Evolutionary conservation across 148 eudicot genomes (phyloP), one percentile per base, ranked within the genome.

Genomic region (Oxyria digyna): DNA sequence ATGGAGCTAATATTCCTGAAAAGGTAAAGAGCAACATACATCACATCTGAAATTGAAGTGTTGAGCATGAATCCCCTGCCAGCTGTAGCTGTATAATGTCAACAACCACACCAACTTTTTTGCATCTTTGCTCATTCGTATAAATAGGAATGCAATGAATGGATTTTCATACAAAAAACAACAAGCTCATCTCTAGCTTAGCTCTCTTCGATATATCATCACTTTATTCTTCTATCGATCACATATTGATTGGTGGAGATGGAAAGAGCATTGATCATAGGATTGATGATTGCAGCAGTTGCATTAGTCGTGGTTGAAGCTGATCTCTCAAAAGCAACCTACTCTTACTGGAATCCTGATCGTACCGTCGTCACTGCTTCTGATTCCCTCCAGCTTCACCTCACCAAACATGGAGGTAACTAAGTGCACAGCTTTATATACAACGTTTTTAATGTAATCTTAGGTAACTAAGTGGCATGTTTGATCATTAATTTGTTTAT

Each of bases 311-410:
- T 7, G 9, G 74, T 62, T 4, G 52, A 71, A 14, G 74, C 74
- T n/a, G 15, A 21, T 2, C 35, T 57, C 67, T 24, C 67, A 26
- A n/a, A 17, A 4, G 26, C 49, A 52, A 21, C 35, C 59, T 62
- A 68, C 42, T 72, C 69, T 70, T 43, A 62, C 64, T 77, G 76
- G 80, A 70, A 67, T 62, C 69, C 70, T 49, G 52, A 72, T 24
- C 69, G 57, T 29, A 62, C 62, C 6, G 9, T 18, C 29, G 26
- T 69, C 73, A 42, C 68, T 15, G 50, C 42, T 33, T 50, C 37
- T 21, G 80, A 77, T 17, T 67, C 57, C 0, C 59, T 57, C 31
- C 49, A 65, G 26, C 76, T 77, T 12, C 67, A 72, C 27, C 63
- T 77, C 9, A 15, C 8, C 21, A 46, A 69, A 69, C 10, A 48